Conservation (phyloP, 129 eudicot species). For the Arctium lappa region DNA sequence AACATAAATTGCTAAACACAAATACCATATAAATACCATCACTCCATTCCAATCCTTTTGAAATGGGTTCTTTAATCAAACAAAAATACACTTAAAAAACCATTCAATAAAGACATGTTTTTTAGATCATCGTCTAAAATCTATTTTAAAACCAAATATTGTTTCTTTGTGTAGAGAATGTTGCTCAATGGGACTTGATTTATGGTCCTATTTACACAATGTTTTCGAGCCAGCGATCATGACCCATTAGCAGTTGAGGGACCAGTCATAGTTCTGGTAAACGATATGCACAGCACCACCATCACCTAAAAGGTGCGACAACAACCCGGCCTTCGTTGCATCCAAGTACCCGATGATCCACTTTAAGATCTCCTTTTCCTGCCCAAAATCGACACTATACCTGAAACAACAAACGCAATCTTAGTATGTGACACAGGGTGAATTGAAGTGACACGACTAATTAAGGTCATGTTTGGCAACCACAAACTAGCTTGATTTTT, state of each 20-base stretch:
- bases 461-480: no score
- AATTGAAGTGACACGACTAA: no score
- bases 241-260: constrained; percentile 45
- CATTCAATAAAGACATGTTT: constrained; percentile 10
- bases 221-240: not conserved
- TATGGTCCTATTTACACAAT: constrained; percentile 25
- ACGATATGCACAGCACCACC: constrained; percentile 64
- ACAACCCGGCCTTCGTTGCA: constrained; percentile 76
- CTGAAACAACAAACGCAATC: constrained; percentile 34
- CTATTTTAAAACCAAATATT: constrained; percentile 8
- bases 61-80: constrained; percentile 34
- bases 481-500: not conserved
- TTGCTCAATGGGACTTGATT: constrained; percentile 14
- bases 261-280: constrained; percentile 82
- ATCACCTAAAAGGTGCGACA: constrained; percentile 80
- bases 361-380: constrained; percentile 66
- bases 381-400: constrained; percentile 87
- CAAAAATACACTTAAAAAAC: constrained; percentile 24
- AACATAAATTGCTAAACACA: constrained; percentile 4
- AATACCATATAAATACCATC: constrained; percentile 11
- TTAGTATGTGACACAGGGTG: not conserved
- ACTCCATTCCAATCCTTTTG: constrained; percentile 34
- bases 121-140: constrained; percentile 8
- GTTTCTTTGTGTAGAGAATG: not conserved
- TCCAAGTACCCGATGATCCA: constrained; percentile 78